Percentiles rank a stretch among this genome's conserved stretches.
phyloP scores from a whole-genome alignment of 2,329 filamentous ascomycete genomes.

The Neonectria hederae region DNA sequence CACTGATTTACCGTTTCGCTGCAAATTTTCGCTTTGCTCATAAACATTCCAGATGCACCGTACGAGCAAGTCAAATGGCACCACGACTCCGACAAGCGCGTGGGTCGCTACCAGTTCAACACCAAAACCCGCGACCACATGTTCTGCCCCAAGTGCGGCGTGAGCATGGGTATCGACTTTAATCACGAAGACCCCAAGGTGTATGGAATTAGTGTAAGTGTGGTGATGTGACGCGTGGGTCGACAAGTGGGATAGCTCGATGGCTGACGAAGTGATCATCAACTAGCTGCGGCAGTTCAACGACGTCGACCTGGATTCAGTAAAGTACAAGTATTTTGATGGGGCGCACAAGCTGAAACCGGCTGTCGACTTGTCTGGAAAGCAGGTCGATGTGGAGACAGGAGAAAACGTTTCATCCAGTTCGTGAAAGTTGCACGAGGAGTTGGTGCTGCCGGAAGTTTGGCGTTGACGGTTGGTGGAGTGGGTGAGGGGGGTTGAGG shows the following conservation, averaged over 20 bases:
- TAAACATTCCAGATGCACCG: slow-evolving; percentile 46
- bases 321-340: slow-evolving; percentile 50
- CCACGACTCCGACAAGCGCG: slow-evolving; percentile 46
- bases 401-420: slow-evolving; percentile 18
- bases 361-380: slow-evolving; percentile 50
- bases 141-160: slow-evolving; percentile 59
- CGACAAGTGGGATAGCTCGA: not conserved
- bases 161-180: slow-evolving; percentile 59
- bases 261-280: slow-evolving; percentile 12
- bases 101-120: slow-evolving; percentile 53
- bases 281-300: slow-evolving; percentile 53
- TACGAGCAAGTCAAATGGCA: slow-evolving; percentile 55
- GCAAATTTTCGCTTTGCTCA: slow-evolving; percentile 2
- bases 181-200: slow-evolving; percentile 36
- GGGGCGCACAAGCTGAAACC: slow-evolving; percentile 49
- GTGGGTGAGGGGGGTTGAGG: not conserved
- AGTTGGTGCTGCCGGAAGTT: not conserved
- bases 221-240: not conserved
- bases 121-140: slow-evolving; percentile 58
- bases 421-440: slow-evolving; percentile 7
- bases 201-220: slow-evolving; percentile 57
- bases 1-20: not conserved
- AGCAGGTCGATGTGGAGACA: slow-evolving; percentile 16
- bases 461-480: not conserved
- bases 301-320: slow-evolving; percentile 51